Base-by-base conservation (phyloP, 306 rosid genomes). In the Cucurbita ficifolia region DNA sequence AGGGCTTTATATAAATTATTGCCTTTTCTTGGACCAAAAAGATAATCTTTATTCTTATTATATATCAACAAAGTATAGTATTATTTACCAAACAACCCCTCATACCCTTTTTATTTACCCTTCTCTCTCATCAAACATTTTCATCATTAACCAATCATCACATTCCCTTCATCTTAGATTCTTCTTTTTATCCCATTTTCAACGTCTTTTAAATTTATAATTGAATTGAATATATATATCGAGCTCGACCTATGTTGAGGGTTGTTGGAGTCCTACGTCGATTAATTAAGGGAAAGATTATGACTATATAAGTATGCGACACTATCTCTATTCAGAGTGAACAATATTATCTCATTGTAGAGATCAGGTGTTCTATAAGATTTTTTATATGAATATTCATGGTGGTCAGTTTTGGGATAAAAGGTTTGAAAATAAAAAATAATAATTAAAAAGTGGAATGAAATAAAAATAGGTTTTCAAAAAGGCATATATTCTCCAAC, bases 401-500 rank as follows among this genome's bases (percentile, higher is more conserved):
- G 71, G 70, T 36, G 48, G 24, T 61, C 16, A 36, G 45, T 61
- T 61, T 38, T 61, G 64, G 29, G 8, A 51, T 63, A 40, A 64
- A 64, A n/a, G 50, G 29, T n/a, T 39, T n/a, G 51, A 8, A 35
- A 38, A 13, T 29, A 29, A 29, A 29, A 29, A 24, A 1, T 24
- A 24, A 24, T 24, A 24, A 24, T 24, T 24, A 24, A 24, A 29
- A 17, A 17, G 16, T 39, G 29, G 7, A 61, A 61, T 61, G 21
- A 61, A 59, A 64, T 39, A 64, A 42, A 18, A 64, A 64, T 64
- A 61, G 24, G 24, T 18, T 18, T 64, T 8, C 35, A 64, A 33
- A 67, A 67, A 67, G 72, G 38, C 54, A 67, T 67, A 67, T 70
- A 48, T 70, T 70, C 75, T 51, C 24, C 59, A 70, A 51, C 59